Evolutionary conservation across 148 eudicot species (phyloP), one percentile per base, ranked within the genome.

Genomic region (Chenopodium formosanum): DNA sequence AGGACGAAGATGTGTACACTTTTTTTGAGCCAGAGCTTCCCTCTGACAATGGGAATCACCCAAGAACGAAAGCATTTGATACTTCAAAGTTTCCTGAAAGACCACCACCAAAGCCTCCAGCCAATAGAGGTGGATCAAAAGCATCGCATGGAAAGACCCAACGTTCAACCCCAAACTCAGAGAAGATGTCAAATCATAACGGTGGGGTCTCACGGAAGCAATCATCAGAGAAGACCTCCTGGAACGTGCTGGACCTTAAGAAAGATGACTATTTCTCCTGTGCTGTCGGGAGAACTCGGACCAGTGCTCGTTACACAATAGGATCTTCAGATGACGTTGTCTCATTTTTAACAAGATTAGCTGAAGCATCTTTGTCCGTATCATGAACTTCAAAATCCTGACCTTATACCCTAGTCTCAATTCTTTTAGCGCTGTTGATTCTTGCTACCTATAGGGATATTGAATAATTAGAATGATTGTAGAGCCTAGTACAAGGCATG

Each of bases 1-100:
- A 96, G 99, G 99, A 96, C 23, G 99, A 96, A 84, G 99, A 96
- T 73, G 90, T 96, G 9, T 96, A 88, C 86, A 91, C 97, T 56
- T 96, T 96, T 89, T 96, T 96, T 47, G 99, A 96, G 86, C 99
- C 99, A 34, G 99, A 96, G 86, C 94, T 96, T 82, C 97, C 99
- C 4, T 81, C 85, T 12, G 94, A 92, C 77, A 72, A 85, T 52
- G 82, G 82, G 73, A 89, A 89, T 60, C 83, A 83, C 74, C 84
- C 91, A 37, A 89, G 92, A 84, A 81, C 85, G 83, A 92, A 90
- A 83, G 75, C 80, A n/a, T 63, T 80, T 1, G 99, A 96, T 62
- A 58, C 89, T 27, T 31, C 82, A 16, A 90, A 91, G 79, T 79
- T 80, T 7, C 86, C 90, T 0, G 89, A 84, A 56, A 86, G 87